phyloP scores from a whole-genome alignment of 768 basidiomycete species.

The Mycena belliarum region DNA sequence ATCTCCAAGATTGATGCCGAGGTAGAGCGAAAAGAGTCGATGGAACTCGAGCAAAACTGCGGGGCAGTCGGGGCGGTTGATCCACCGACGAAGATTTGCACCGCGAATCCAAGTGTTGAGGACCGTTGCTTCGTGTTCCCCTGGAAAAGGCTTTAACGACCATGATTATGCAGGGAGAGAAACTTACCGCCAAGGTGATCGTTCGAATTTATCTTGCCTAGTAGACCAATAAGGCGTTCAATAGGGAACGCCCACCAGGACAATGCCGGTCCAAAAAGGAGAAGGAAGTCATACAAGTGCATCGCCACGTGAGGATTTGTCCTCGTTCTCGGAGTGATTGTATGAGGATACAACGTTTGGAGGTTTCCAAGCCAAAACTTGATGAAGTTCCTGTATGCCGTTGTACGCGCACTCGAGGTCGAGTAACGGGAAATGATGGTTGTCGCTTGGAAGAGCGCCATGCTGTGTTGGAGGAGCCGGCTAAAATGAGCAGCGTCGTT shows the following conservation, averaged over 20 bases:
- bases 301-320: conserved; percentile 16
- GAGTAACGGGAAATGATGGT: conserved; percentile 20
- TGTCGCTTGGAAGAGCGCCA: conserved; percentile 29
- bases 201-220: conserved; percentile 36
- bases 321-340: conserved; percentile 10
- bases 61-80: conserved; percentile 21
- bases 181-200: conserved; percentile 27
- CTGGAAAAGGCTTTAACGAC: neutral
- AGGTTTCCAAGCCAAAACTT: conserved; percentile 28
- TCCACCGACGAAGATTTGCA: conserved; percentile 22
- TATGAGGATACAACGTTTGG: conserved; percentile 25
- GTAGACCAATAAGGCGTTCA: conserved; percentile 35
- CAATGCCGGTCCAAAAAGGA: conserved; percentile 33
- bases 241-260: conserved; percentile 43
- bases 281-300: conserved; percentile 36
- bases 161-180: neutral
- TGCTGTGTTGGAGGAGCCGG: conserved; percentile 27
- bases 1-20: conserved; percentile 8
- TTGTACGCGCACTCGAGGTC: conserved; percentile 6
- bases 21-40: conserved; percentile 8
- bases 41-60: neutral
- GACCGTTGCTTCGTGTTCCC: conserved; percentile 13
- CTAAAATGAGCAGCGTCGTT: neutral
- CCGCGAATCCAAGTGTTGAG: conserved; percentile 9
- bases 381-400: conserved; percentile 19